Evolutionary conservation across 305 asterid species (phyloP), one percentile per base, ranked within the genome.

Genomic region (Fraxinus dipetala): DNA sequence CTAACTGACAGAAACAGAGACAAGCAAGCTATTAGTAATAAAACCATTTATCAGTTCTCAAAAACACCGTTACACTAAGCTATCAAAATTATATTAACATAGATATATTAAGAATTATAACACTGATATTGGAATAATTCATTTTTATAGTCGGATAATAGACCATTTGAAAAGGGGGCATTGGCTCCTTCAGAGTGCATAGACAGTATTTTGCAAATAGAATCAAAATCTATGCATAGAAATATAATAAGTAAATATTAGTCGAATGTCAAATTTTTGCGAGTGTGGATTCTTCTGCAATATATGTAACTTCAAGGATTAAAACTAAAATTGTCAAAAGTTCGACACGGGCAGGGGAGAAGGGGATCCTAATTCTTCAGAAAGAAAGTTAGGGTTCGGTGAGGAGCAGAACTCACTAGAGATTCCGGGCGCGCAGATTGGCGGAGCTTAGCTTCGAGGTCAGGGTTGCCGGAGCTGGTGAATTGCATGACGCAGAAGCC

Each of bases 401-500:
- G 38, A 35, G 38, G 38, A 35, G 1, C 38, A 35, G 1, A 36
- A 36, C 43, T 36, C 43, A 36, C 10, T 35, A 35, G 40, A 35
- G 40, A 35, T 35, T 35, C 40, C 10, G 10, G 40, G 40, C 40
- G 2, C 9, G 40, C 2, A 35, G 40, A 35, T 35, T 35, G 40
- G 40, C 40, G 10, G 10, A 35, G 40, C 40, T 35, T 35, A 1
- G 94, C 94, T 88, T 95, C 99, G 74, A 93, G 93, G 13, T 93
- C 94, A 14, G 97, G 93, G 80, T 89, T 86, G 38, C 85, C 65
- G 34, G 97, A 83, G 76, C 80, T 95, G 78, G 99, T 95, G 76
- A 87, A 45, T 83, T 87, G 91, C 98, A 95, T 95, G 32, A 95
- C 97, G 75, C 91, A 89, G 81, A 87, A 95, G 69, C 99, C 98